Conservation (phyloP, 805 yeast species). For the Candida methanosorbosa region DNA sequence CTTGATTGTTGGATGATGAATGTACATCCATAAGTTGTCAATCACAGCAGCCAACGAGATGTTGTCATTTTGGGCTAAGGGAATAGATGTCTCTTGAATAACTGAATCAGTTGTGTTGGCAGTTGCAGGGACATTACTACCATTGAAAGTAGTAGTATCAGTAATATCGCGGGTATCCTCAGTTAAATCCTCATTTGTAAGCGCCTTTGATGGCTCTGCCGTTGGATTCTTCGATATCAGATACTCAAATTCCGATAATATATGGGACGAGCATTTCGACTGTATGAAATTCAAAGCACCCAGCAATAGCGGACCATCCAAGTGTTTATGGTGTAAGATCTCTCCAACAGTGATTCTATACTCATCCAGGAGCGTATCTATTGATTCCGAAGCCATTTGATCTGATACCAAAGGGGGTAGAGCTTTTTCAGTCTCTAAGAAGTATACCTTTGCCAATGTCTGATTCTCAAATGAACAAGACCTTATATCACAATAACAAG, state of each 20-base stretch:
- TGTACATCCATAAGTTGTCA: slow-evolving; percentile 48
- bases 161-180: too few relatives aligned
- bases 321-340: slow-evolving; percentile 16
- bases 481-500: too few relatives aligned
- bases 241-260: slow-evolving; percentile 29
- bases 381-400: not conserved
- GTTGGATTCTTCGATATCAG: too few relatives aligned
- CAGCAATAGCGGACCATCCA: slow-evolving; percentile 33
- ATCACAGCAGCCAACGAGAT: slow-evolving; percentile 21
- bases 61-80: slow-evolving; percentile 1
- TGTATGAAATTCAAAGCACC: slow-evolving; percentile 44
- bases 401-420: too few relatives aligned
- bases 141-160: too few relatives aligned
- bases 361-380: slow-evolving; percentile 9
- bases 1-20: slow-evolving; percentile 58
- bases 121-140: too few relatives aligned
- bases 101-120: too few relatives aligned
- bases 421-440: too few relatives aligned
- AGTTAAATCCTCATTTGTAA: too few relatives aligned
- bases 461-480: too few relatives aligned
- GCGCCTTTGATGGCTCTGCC: slow-evolving; percentile 1
- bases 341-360: slow-evolving; percentile 23
- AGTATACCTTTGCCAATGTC: too few relatives aligned
- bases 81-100: too few relatives aligned
- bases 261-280: slow-evolving; percentile 35